Conservation (phyloP, 805 yeast genomes). For the Starmerella floris region DNA sequence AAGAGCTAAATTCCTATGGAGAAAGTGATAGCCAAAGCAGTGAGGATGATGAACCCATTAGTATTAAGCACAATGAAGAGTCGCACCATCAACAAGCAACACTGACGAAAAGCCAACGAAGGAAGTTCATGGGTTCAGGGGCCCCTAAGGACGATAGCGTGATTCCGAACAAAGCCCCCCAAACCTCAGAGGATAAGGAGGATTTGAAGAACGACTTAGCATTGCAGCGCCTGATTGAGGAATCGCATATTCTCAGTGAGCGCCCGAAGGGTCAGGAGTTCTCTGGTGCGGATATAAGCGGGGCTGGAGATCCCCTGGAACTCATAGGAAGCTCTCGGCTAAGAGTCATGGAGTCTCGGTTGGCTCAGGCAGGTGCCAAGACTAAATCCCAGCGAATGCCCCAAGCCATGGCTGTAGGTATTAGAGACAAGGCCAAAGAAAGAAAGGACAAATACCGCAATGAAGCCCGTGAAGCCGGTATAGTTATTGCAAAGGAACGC, state of each 20-base stretch:
- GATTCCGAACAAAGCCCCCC: conserved; percentile 6
- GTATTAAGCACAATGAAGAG: conserved; percentile 27
- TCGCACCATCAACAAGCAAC: conserved; percentile 9
- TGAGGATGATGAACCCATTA: conserved; percentile 20
- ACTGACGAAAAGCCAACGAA: conserved; percentile 18
- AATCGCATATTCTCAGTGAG: conserved; percentile 46
- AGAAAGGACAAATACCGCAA: conserved; percentile 43
- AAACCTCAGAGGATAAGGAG: conserved; percentile 30
- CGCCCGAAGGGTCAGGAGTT: conserved; percentile 19
- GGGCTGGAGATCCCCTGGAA: conserved; percentile 25
- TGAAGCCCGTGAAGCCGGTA: conserved; percentile 83
- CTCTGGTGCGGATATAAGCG: conserved; percentile 28
- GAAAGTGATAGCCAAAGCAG: not conserved
- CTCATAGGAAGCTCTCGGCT: conserved; percentile 30
- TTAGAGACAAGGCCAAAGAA: conserved; percentile 44
- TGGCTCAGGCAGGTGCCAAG: conserved; percentile 27
- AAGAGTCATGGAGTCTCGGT: conserved; percentile 28
- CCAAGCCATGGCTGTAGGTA: conserved; percentile 76
- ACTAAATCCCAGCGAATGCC: conserved; percentile 63
- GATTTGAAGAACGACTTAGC: conserved; percentile 55
- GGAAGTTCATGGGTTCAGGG: conserved; percentile 20
- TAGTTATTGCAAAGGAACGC: conserved; percentile 53
- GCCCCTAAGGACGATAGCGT: conserved; percentile 25
- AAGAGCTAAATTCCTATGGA: not conserved
- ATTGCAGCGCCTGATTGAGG: conserved; percentile 50